Evolutionary conservation across 2,329 filamentous ascomycete genomes (phyloP).

Genomic region (Penicillium freii): DNA sequence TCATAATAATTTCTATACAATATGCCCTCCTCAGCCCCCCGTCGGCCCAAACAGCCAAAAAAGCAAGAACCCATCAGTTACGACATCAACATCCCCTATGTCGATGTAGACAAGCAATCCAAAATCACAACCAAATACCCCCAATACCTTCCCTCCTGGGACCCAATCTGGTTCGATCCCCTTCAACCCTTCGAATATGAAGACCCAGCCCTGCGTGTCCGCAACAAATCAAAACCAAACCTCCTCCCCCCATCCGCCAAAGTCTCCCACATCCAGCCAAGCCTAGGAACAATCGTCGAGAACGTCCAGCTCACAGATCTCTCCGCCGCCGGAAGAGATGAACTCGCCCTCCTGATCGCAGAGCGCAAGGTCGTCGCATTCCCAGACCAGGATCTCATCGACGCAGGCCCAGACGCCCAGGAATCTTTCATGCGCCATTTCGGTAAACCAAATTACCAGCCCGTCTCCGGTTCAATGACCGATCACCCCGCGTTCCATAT

Average conservation of each 20-base stretch:
- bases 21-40: conserved; percentile 37
- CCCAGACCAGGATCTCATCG: conserved; percentile 52
- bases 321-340: conserved; percentile 49
- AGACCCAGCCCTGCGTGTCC: conserved; percentile 49
- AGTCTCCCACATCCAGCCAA: conserved; percentile 43
- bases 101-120: conserved; percentile 39
- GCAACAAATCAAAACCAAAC: conserved; percentile 40
- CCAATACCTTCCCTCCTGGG: conserved; percentile 49
- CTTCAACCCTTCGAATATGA: conserved; percentile 46
- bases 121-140: conserved; percentile 43
- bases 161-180: conserved; percentile 48
- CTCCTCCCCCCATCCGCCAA: conserved; percentile 33
- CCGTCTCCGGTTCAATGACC: conserved; percentile 43
- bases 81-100: conserved; percentile 52
- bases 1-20: too few relatives aligned
- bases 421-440: conserved; percentile 48
- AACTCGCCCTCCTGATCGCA: conserved; percentile 64
- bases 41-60: conserved; percentile 29
- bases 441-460: conserved; percentile 48
- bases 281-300: conserved; percentile 43
- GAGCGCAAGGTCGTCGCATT: conserved; percentile 59
- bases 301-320: conserved; percentile 51
- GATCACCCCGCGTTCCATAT: conserved; percentile 48
- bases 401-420: conserved; percentile 44
- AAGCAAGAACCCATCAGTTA: conserved; percentile 42